Base-by-base conservation (phyloP, 1,284 basidiomycete species). In the Malassezia brasiliensis region DNA sequence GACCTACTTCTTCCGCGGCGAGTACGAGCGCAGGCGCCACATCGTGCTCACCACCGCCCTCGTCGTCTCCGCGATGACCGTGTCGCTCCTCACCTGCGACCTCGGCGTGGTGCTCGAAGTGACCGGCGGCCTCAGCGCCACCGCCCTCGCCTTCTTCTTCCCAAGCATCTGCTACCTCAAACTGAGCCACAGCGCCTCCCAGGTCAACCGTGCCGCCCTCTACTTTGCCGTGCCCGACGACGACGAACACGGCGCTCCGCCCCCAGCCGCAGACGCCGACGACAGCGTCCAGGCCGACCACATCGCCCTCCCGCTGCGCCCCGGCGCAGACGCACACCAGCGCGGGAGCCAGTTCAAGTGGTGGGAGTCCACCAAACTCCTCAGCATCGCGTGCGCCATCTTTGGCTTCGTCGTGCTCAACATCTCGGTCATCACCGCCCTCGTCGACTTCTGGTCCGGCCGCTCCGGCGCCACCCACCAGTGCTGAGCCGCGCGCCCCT, bases 21-120 rank as follows among this genome's bases (percentile, higher is more conserved):
- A 69, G 36, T 67, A 62, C 40, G 65, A 68, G 42, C 57, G 50
- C 20, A 58, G 55, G 61, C 83, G 93, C 11, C 94, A 99, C 70
- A 73, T 96, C 52, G 83, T 94, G 76, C 87, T 96, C 75, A 99
- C 93, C 3, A 86, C 86, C 5, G 80, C 80, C 6, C 85, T 96
- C 50, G 83, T 96, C 31, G 83, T 86, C 57, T 78, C 85, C 5
- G 84, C 90, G 15, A 88, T 96, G 60, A 44, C 74, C 89, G 88
- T 98, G 52, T 83, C 90, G 9, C 80, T 98, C 47, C 79, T 90
- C 45, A 96, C 93, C 0, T 96, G 91, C 76, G 93, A 99, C 76
- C 81, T 99, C 12, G 94, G 94, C 34, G 86, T 96, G 36, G 94
- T 96, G 77, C 83, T 99, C 36, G 94, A 98, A 77, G 86, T 99